phyloP scores from a whole-genome alignment of 2,329 filamentous ascomycete genomes.

The Alternaria longipes region DNA sequence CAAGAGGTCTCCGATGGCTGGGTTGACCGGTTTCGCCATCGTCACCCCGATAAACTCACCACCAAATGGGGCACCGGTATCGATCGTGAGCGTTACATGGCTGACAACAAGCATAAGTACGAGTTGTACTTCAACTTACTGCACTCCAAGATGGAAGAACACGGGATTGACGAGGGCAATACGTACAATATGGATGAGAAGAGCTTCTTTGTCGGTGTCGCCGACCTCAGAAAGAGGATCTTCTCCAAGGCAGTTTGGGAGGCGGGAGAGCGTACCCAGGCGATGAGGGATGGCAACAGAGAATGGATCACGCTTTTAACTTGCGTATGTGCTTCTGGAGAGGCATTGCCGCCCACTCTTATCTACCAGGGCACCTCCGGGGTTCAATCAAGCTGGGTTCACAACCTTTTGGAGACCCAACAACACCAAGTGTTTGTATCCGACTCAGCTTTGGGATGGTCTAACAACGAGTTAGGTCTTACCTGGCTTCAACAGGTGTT shows the following conservation, averaged over 20 bases:
- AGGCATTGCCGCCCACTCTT: constrained; percentile 13
- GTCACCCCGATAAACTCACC: constrained; percentile 8
- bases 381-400: constrained; percentile 15
- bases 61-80: constrained; percentile 10
- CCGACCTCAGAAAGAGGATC: constrained; percentile 11
- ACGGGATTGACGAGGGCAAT: constrained; percentile 8
- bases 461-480: not conserved
- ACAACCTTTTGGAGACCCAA: not conserved
- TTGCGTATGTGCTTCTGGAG: constrained; percentile 21
- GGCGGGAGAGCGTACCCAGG: not conserved
- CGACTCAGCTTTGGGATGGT: not conserved
- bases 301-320: constrained; percentile 20
- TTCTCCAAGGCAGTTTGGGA: not conserved
- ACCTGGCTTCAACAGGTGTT: not conserved
- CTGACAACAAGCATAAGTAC: constrained; percentile 12
- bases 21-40: constrained; percentile 15
- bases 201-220: constrained; percentile 10
- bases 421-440: not conserved
- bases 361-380: constrained; percentile 11
- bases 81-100: constrained; percentile 7
- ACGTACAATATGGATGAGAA: constrained; percentile 26
- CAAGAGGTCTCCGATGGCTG: constrained; percentile 17
- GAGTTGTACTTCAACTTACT: constrained; percentile 18
- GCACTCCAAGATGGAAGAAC: constrained; percentile 17
- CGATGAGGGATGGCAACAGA: constrained; percentile 12